Conservation (phyloP, 768 basidiomycete species). For the Holtermanniella nyarrowii region DNA sequence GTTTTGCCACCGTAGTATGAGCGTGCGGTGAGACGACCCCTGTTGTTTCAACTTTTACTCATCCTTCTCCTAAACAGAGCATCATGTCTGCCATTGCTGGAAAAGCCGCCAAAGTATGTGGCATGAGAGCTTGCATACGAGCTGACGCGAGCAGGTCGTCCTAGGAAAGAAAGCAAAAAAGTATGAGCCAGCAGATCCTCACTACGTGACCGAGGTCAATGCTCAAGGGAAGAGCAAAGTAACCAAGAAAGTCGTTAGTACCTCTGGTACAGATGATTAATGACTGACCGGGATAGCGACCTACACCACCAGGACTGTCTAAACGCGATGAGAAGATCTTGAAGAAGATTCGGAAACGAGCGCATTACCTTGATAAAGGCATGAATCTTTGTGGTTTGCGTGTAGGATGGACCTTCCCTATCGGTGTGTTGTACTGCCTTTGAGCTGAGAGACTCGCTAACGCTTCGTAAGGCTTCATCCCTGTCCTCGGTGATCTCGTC, state of each 20-base stretch:
- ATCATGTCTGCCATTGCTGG: conserved; percentile 14
- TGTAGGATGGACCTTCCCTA: conserved; percentile 79
- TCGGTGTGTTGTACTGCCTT: conserved; percentile 42
- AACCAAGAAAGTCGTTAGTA: conserved; percentile 55
- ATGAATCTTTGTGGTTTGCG: conserved; percentile 67
- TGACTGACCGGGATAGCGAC: conserved; percentile 47
- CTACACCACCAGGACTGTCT: conserved; percentile 63
- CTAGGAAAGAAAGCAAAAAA: conserved; percentile 5
- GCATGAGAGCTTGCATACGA: not conserved
- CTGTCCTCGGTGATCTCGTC: conserved; percentile 35
- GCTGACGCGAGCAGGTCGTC: conserved; percentile 1
- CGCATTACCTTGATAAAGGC: conserved; percentile 78
- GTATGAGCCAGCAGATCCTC: conserved; percentile 55
- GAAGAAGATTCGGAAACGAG: conserved; percentile 59
- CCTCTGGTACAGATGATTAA: not conserved
- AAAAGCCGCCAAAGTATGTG: conserved; percentile 13
- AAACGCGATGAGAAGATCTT: conserved; percentile 64
- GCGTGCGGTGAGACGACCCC: too few species aligned
- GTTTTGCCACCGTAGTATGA: too few species aligned
- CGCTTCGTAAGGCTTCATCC: conserved; percentile 25
- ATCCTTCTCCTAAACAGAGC: too few species aligned
- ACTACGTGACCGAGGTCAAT: conserved; percentile 58
- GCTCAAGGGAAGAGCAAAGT: conserved; percentile 51
- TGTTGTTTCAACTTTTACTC: too few species aligned
- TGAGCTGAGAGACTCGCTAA: not conserved